These are phyloP conservation scores for Pseudomonodictys pantanalensis DNA, from an alignment of 495 filamentous ascomycete genomes.

Conservation along the genomic window DNA sequence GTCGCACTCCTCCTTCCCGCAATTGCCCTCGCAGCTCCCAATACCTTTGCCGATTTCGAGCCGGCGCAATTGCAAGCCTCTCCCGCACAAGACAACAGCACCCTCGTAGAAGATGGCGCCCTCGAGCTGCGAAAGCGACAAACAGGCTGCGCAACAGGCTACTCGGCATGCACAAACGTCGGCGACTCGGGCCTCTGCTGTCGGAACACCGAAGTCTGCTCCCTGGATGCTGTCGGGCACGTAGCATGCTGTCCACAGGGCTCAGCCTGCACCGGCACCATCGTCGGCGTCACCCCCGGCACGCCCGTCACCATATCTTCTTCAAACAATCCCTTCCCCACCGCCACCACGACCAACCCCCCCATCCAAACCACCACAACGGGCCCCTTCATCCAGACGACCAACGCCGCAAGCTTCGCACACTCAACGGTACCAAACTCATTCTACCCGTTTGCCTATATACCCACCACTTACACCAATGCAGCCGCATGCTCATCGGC, in stretches of 20 bases:
- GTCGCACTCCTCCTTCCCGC: slow-evolving; percentile 20
- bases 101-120: slow-evolving; percentile 17
- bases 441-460: slow-evolving; percentile 64
- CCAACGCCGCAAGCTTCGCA: background rate
- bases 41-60: slow-evolving; percentile 28
- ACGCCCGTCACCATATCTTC: background rate
- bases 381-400: slow-evolving; percentile 4
- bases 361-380: slow-evolving; percentile 1
- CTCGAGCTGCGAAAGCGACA: slow-evolving; percentile 35
- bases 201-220: slow-evolving; percentile 51
- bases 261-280: slow-evolving; percentile 60
- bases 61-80: slow-evolving; percentile 8
- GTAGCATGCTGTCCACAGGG: slow-evolving; percentile 65
- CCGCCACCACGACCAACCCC: slow-evolving; percentile 5
- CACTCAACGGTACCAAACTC: slow-evolving; percentile 44
- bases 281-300: slow-evolving; percentile 35
- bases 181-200: slow-evolving; percentile 58
- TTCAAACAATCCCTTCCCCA: slow-evolving; percentile 1
- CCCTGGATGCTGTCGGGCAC: slow-evolving; percentile 56
- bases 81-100: slow-evolving; percentile 22
- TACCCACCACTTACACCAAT: slow-evolving; percentile 65
- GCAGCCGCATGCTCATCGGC: slow-evolving; percentile 64
- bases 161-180: slow-evolving; percentile 51
- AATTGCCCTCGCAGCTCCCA: slow-evolving; percentile 20
- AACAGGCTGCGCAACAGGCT: slow-evolving; percentile 49